phyloP scores from a whole-genome alignment of 129 eudicot genomes.

The Dittrichia graveolens region DNA sequence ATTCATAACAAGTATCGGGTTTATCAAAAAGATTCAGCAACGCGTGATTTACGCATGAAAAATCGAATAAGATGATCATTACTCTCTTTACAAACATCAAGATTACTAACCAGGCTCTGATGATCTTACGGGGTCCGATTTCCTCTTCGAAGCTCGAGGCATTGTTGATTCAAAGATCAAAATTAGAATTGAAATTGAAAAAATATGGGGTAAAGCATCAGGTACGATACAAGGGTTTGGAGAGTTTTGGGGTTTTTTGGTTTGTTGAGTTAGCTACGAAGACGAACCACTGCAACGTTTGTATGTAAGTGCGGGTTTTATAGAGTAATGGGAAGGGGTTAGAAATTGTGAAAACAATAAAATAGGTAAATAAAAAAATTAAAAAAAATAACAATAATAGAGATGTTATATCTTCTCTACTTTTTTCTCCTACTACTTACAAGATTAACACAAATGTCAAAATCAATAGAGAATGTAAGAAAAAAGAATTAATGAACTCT shows the following conservation, averaged over 20 bases:
- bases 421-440: too few relatives aligned
- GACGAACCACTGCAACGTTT: conserved; percentile 7
- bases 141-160: conserved; percentile 67
- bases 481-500: too few relatives aligned
- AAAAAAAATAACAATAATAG: too few relatives aligned
- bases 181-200: conserved; percentile 16
- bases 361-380: too few relatives aligned
- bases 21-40: background rate
- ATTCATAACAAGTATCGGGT: background rate
- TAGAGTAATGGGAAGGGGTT: conserved; percentile 1
- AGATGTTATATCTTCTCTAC: too few relatives aligned
- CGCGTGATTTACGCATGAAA: background rate
- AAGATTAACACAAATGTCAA: too few relatives aligned
- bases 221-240: conserved; percentile 23
- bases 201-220: conserved; percentile 8
- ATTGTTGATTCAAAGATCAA: conserved; percentile 26
- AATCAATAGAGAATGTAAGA: too few relatives aligned
- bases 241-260: conserved; percentile 26
- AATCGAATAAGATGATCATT: background rate
- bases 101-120: conserved; percentile 38
- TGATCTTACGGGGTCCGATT: conserved; percentile 50
- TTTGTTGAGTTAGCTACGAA: conserved; percentile 12
- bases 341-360: background rate
- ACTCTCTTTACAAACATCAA: background rate
- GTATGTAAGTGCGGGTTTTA: conserved; percentile 24